Conservation (phyloP, 768 basidiomycete species). For the Tephrocybe sp. region DNA sequence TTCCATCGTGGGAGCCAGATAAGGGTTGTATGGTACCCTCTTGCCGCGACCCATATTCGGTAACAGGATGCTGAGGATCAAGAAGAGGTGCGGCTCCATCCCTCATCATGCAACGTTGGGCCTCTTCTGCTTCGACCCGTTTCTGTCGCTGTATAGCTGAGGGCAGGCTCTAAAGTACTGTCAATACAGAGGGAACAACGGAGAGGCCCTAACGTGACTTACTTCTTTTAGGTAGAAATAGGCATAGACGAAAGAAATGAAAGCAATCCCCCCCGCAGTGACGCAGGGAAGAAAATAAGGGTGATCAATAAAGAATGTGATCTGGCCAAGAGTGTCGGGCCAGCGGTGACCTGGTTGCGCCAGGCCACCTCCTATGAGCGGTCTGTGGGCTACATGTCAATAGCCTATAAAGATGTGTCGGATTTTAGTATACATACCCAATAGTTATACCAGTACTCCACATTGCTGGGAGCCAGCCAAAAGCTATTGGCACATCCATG, state of each 20-base stretch:
- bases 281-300: conserved; percentile 34
- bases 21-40: conserved; percentile 15
- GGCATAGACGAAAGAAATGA: conserved; percentile 19
- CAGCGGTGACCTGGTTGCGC: conserved; percentile 28
- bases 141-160: conserved; percentile 11
- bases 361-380: conserved; percentile 29
- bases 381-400: conserved; percentile 12
- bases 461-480: conserved; percentile 21
- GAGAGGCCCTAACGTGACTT: conserved; percentile 3
- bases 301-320: conserved; percentile 26
- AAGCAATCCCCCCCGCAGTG: conserved; percentile 15
- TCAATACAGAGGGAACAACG: not conserved
- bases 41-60: conserved; percentile 15
- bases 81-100: conserved; percentile 6
- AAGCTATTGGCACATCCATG: conserved; percentile 11
- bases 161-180: conserved; percentile 21
- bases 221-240: conserved; percentile 27
- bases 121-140: not conserved
- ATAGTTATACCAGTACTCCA: conserved; percentile 26
- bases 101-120: not conserved
- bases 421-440: conserved; percentile 17
- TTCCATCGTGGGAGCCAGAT: conserved; percentile 8
- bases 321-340: conserved; percentile 23
- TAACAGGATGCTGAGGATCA: not conserved
- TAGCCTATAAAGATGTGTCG: not conserved